Evolutionary conservation across 768 basidiomycete species (phyloP).

Genomic region (Paxillus rubicundulus): DNA sequence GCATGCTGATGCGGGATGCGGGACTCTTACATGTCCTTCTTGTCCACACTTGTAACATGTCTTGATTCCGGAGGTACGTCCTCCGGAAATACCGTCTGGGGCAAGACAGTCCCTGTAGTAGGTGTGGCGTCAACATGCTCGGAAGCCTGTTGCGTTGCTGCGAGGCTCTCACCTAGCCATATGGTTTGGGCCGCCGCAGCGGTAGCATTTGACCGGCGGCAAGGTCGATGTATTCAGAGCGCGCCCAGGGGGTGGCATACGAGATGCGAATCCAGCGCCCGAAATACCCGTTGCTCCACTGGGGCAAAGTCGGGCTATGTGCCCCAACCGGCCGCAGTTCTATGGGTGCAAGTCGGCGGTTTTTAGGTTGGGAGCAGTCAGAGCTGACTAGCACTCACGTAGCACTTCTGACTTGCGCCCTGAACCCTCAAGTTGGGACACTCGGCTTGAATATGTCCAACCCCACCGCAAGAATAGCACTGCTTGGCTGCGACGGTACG

Average conservation of each 20-base stretch:
- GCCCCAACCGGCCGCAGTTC: constrained; percentile 82
- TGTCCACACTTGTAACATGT: constrained; percentile 88
- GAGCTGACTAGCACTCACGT: constrained; percentile 47
- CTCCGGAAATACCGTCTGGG: constrained; percentile 46
- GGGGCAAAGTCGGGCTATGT: constrained; percentile 77
- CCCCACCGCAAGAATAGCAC: constrained; percentile 90
- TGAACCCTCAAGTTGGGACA: constrained; percentile 78
- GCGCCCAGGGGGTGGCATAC: constrained; percentile 73
- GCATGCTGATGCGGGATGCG: neutral
- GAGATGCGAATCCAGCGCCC: constrained; percentile 54
- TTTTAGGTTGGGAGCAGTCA: constrained; percentile 1
- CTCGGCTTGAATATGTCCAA: constrained; percentile 88
- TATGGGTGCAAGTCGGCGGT: constrained; percentile 24
- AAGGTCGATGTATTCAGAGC: constrained; percentile 71
- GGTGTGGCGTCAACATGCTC: constrained; percentile 6
- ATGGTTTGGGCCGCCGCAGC: constrained; percentile 87
- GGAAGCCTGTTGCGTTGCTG: constrained; percentile 1
- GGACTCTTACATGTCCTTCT: constrained; percentile 74
- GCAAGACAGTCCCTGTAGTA: constrained; percentile 75
- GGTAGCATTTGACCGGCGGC: constrained; percentile 84
- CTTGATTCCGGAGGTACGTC: constrained; percentile 46
- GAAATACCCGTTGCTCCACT: constrained; percentile 40
- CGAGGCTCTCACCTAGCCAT: constrained; percentile 59
- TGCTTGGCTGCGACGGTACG: constrained; percentile 82
- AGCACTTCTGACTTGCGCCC: constrained; percentile 74